Evolutionary conservation across 805 yeast species (phyloP), one percentile per base, ranked within the genome.

Genomic region (Ogataea paradorogensis): DNA sequence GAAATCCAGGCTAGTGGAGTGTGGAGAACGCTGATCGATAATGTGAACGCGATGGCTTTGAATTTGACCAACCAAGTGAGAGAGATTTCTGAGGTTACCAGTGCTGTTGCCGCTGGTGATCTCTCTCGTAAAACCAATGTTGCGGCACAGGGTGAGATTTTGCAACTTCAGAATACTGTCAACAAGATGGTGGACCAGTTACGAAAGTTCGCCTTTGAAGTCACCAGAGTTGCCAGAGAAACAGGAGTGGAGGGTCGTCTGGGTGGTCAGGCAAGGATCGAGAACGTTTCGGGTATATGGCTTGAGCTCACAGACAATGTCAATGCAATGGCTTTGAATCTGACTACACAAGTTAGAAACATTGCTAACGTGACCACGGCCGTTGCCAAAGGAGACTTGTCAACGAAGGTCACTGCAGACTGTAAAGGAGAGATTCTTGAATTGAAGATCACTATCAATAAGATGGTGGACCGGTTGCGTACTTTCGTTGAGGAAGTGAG

Each of bases 51-150:
- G 40, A 87, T 87, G 95, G 95, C 95, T 5, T 69, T 80, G 27
- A 87, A 87, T 58, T 71, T 87, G 51, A 87, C 95, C 0, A 85
- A 84, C 45, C 95, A 87, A 65, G 95, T 79, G 23, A 66, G 95
- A 65, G 95, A 85, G 63, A 86, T 86, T 45, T 93, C 95, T 16
- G 95, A 85, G 52, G 95, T 86, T 25, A 87, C 95, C 5, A 71
- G 90, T 15, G 95, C 95, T 1, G 95, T 86, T 9, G 95, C 95
- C 5, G 73, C 79, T 44, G 95, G 95, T 53, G 95, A 86, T 60
- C 67, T 86, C 50, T 80, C 89, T 0, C 69, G 89, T 35, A 85
- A 86, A 56, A 86, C 87, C 56, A 84, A 84, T 59, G 95, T 87
- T 10, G 91, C 86, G 61, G 95, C 95, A 7, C 95, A 87, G 60